phyloP scores from a whole-genome alignment of 2,329 filamentous ascomycete genomes.

The Fusarium caatingaense region DNA sequence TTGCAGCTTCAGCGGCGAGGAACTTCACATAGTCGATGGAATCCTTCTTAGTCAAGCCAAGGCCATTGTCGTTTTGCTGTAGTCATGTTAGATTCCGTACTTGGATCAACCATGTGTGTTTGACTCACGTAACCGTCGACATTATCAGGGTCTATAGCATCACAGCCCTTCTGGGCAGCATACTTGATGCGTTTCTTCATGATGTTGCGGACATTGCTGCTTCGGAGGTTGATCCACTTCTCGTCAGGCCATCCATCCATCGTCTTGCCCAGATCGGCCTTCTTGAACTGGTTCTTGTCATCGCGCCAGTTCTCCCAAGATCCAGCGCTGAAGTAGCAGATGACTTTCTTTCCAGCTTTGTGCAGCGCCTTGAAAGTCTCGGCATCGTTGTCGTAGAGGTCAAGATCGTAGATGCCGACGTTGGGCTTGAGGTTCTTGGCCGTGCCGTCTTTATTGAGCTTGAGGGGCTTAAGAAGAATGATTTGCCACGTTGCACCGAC shows the following conservation, averaged over 20 bases:
- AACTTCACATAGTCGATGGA: conserved; percentile 70
- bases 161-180: conserved; percentile 71
- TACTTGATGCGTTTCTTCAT: conserved; percentile 71
- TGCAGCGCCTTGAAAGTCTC: conserved; percentile 65
- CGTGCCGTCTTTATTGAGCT: conserved; percentile 55
- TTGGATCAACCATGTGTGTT: neutral
- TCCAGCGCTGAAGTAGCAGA: conserved; percentile 82
- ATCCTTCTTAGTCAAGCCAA: conserved; percentile 67
- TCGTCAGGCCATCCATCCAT: conserved; percentile 75
- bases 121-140: conserved; percentile 70
- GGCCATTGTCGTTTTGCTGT: conserved; percentile 69
- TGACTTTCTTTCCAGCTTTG: conserved; percentile 68
- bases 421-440: conserved; percentile 53
- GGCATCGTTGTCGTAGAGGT: conserved; percentile 65
- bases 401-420: conserved; percentile 62
- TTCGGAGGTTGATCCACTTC: conserved; percentile 72
- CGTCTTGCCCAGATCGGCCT: conserved; percentile 66
- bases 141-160: conserved; percentile 78
- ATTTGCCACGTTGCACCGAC: conserved; percentile 71
- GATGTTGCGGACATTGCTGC: conserved; percentile 69
- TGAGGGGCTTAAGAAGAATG: conserved; percentile 60
- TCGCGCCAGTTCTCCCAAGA: conserved; percentile 73
- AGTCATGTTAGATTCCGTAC: neutral
- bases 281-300: conserved; percentile 66
- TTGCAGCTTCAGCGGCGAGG: conserved; percentile 65